Evolutionary conservation across 108 stramenopile genomes (phyloP).

Genomic region (Bacterosira constricta): DNA sequence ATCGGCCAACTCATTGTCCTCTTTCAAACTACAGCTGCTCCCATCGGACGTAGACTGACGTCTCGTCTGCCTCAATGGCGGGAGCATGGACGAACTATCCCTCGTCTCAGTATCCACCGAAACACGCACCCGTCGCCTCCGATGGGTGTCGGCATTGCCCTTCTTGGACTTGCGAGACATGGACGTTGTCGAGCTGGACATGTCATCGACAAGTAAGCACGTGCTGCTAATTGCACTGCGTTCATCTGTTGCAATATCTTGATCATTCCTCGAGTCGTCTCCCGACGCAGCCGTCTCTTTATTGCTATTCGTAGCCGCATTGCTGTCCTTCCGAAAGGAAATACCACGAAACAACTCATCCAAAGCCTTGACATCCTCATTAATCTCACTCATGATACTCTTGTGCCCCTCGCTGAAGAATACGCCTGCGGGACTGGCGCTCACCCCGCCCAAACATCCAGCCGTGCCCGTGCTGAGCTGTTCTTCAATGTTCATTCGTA

Average conservation of each 20-base stretch:
- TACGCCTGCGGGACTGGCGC: slow-evolving; percentile 31
- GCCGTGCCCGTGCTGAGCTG: slow-evolving; percentile 19
- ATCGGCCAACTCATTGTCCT: slow-evolving; percentile 56
- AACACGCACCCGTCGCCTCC: slow-evolving; percentile 9
- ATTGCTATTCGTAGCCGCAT: background rate
- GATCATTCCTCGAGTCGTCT: slow-evolving; percentile 19
- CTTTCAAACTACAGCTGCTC: slow-evolving; percentile 8
- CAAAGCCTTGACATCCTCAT: slow-evolving; percentile 81
- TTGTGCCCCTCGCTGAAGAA: slow-evolving; percentile 44
- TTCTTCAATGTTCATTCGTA: slow-evolving; percentile 29
- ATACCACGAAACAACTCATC: slow-evolving; percentile 82
- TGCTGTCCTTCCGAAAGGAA: slow-evolving; percentile 62
- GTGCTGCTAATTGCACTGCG: background rate
- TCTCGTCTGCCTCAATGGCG: slow-evolving; percentile 19
- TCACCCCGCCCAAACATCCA: slow-evolving; percentile 34
- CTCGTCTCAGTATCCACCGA: background rate
- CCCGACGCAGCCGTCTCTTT: background rate
- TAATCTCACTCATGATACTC: slow-evolving; percentile 75
- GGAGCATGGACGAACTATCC: slow-evolving; percentile 2
- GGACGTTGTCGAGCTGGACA: slow-evolving; percentile 2
- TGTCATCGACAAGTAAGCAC: background rate
- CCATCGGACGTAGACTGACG: slow-evolving; percentile 6
- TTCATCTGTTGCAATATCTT: slow-evolving; percentile 3
- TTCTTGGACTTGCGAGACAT: slow-evolving; percentile 26
- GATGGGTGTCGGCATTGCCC: slow-evolving; percentile 8